Conservation (phyloP, 257 asterid species). For the Fraxinus pennsylvanica region DNA sequence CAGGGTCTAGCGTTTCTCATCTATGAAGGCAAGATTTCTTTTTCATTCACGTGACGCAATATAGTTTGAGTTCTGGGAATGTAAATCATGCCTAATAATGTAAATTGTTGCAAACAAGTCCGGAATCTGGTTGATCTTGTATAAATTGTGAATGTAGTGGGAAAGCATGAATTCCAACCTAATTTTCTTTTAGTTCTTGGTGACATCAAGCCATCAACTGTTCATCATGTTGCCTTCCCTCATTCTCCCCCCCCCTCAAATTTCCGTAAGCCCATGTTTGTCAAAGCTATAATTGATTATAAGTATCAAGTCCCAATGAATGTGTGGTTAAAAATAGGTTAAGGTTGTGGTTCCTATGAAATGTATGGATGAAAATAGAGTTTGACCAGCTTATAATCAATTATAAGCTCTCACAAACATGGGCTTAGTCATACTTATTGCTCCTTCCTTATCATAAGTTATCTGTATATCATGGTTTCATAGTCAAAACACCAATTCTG, state of each 20-base stretch:
- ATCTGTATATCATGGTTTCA: background rate
- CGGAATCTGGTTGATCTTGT: background rate
- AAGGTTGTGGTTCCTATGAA: no score
- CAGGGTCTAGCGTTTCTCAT: background rate
- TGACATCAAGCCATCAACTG: background rate
- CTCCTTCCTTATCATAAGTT: background rate
- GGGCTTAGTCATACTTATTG: background rate
- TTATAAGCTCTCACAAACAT: background rate
- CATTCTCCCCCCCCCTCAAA: background rate
- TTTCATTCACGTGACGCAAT: background rate
- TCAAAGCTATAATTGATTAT: no score
- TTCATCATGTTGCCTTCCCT: background rate
- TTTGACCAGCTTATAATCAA: background rate
- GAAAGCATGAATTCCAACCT: constrained; percentile 3
- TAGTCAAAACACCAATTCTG: constrained; percentile 8
- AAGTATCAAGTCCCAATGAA: no score
- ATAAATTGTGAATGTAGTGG: background rate
- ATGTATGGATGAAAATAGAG: no score
- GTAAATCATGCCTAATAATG: background rate
- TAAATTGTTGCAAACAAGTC: background rate
- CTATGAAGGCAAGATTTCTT: background rate
- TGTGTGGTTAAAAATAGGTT: no score
- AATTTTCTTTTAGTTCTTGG: background rate
- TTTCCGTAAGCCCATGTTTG: no score
- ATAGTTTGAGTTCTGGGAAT: background rate